Conservation (phyloP, 139 green algal genomes). For the Chara braunii region DNA sequence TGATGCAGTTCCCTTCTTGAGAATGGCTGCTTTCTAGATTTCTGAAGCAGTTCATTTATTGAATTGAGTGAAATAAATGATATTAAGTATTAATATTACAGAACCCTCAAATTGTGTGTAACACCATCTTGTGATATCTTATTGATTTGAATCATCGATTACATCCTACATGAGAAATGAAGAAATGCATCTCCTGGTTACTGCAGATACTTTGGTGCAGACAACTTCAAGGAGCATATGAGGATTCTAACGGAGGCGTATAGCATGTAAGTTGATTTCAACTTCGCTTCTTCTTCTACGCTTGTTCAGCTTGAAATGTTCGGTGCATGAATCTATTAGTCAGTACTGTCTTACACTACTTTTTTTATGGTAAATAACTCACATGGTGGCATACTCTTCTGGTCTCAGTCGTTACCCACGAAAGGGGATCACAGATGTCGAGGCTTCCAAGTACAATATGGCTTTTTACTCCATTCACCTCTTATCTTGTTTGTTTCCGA, state of each 20-base stretch:
- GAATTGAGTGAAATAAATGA: neutral
- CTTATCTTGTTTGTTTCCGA: too few relatives aligned
- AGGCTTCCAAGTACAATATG: too few relatives aligned
- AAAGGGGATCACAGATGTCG: too few relatives aligned
- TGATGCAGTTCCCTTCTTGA: too few relatives aligned
- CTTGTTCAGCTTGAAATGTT: neutral
- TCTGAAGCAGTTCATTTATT: neutral
- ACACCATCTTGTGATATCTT: constrained; percentile 3
- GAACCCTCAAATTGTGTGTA: neutral
- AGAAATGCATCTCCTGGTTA: neutral
- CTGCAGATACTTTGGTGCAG: constrained; percentile 25
- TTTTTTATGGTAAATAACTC: constrained; percentile 6
- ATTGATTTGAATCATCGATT: constrained; percentile 6
- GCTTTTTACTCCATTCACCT: too few relatives aligned
- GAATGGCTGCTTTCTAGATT: neutral
- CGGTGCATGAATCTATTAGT: neutral
- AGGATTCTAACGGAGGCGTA: constrained; percentile 3
- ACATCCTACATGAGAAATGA: neutral
- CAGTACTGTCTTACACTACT: neutral
- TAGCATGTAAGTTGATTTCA: neutral
- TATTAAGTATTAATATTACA: neutral
- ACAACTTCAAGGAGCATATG: constrained; percentile 9
- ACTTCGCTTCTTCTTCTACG: constrained; percentile 1
- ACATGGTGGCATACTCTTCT: neutral
- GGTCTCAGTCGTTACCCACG: too few relatives aligned